Evolutionary conservation across 2,329 filamentous ascomycete genomes (phyloP), one percentile per base, ranked within the genome.

Genomic region (Neofusicoccum cordaticola): DNA sequence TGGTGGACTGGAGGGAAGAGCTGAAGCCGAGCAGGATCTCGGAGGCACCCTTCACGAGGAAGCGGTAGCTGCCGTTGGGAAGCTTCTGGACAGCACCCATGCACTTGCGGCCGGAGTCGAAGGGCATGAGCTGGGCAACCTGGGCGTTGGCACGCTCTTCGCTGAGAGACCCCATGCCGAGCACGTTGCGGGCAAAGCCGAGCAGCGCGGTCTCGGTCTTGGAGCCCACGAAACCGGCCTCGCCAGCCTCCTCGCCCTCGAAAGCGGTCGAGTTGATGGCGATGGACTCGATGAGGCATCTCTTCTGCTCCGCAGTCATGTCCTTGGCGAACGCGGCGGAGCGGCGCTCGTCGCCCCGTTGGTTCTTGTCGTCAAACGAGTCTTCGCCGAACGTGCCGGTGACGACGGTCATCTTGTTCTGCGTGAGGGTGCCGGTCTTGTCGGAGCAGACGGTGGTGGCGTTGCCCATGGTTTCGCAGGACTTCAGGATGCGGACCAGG

Each of bases 121-220:
- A 86, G 0, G 83, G 83, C 69, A 85, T 80, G 69, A 82, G 80
- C 66, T 85, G 81, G 1, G 80, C 75, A 1, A 81, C 70, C n/a
- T 81, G 72, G 60, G 80, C 80, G 60, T 82, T 82, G 37, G 79
- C 73, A 31, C 83, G 81, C 27, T 78, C 73, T 67, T 84, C 79
- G 3, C 81, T 69, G 6, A 85, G 72, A 13, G 80, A 79, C 2
- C 77, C 74, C 71, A 85, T 82, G 50, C 81, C 83, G 5, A 86
- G 76, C 63, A 83, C 77, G 35, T 85, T 81, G 60, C 78, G 80
- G 3, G 81, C 82, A 39, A 85, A 76, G 34, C 81, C 76, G 8
- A 86, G 77, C 2, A 86, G 77, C 2, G 84, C 84, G 5, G 83
- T 85, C 68, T 86, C 84, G 0, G 84, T 86, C 73, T 85, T 86